These are phyloP conservation scores for Gremmenia infestans DNA, from an alignment of 2,329 filamentous ascomycete genomes.

Conservation along the genomic window DNA sequence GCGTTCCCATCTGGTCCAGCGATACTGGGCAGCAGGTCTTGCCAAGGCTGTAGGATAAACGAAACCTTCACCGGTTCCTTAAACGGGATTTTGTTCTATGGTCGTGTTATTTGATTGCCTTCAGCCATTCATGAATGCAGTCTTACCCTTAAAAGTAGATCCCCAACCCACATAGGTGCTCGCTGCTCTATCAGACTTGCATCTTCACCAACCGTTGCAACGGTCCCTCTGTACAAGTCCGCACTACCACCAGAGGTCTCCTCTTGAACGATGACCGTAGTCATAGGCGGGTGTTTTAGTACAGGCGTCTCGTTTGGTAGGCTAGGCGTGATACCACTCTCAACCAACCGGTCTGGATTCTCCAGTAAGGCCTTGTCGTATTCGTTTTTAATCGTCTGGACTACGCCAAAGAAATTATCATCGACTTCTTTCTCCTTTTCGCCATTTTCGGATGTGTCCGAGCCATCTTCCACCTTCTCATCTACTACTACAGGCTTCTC, in stretches of 20 bases:
- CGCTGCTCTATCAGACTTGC: constrained; percentile 79
- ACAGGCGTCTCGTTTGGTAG: constrained; percentile 70
- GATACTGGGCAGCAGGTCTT: constrained; percentile 69
- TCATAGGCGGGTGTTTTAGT: constrained; percentile 63
- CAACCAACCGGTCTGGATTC: constrained; percentile 47
- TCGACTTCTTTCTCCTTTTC: constrained; percentile 67
- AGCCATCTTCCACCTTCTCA: constrained; percentile 63
- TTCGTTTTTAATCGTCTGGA: constrained; percentile 67
- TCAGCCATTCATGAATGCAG: not conserved
- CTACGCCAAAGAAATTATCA: constrained; percentile 66
- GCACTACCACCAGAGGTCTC: constrained; percentile 65
- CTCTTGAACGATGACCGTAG: constrained; percentile 65
- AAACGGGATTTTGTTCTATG: constrained; percentile 67
- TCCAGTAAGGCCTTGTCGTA: constrained; percentile 66
- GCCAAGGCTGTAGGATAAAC: constrained; percentile 80
- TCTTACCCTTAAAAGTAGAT: constrained; percentile 68
- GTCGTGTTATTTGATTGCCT: constrained; percentile 8
- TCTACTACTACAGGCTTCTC: constrained; percentile 70
- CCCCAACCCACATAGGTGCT: constrained; percentile 87
- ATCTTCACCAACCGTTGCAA: constrained; percentile 70
- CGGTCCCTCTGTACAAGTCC: constrained; percentile 87
- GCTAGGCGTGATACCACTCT: constrained; percentile 63
- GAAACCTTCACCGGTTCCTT: constrained; percentile 98
- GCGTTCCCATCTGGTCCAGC: constrained; percentile 74
- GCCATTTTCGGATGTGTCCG: constrained; percentile 52